These are phyloP conservation scores for Hysterangium stoloniferum DNA, from an alignment of 768 basidiomycete genomes.

Conservation along the genomic window DNA sequence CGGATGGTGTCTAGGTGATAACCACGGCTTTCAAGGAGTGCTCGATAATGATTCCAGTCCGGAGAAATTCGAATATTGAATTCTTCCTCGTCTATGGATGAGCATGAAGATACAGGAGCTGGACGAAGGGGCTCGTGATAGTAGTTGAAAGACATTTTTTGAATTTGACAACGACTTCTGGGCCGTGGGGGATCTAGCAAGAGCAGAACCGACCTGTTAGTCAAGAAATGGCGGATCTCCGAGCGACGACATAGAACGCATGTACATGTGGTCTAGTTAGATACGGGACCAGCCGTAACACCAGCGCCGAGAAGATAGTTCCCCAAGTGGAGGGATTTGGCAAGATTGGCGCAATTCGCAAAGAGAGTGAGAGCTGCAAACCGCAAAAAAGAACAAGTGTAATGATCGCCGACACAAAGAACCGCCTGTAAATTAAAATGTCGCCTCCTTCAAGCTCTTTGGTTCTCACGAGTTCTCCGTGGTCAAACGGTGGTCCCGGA, in stretches of 20 bases:
- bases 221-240: too few species aligned
- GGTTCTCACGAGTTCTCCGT: neutral
- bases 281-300: neutral
- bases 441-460: neutral
- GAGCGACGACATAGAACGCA: too few species aligned
- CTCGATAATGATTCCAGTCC: constrained; percentile 51
- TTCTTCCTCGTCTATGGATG: constrained; percentile 21
- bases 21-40: constrained; percentile 40
- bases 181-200: too few species aligned
- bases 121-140: neutral
- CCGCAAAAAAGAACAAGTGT: neutral
- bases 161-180: too few species aligned
- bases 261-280: too few species aligned
- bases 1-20: constrained; percentile 61
- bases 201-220: too few species aligned
- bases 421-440: neutral
- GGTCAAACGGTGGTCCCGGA: neutral
- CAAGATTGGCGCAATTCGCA: neutral
- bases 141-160: constrained; percentile 50
- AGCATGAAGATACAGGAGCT: neutral
- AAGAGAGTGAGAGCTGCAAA: neutral
- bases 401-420: neutral
- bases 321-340: too few species aligned
- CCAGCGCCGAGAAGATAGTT: neutral
- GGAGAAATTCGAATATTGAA: constrained; percentile 52